Base-by-base conservation (phyloP, 176 grass and related monocot genomes). In the Phoenix dactylifera region DNA sequence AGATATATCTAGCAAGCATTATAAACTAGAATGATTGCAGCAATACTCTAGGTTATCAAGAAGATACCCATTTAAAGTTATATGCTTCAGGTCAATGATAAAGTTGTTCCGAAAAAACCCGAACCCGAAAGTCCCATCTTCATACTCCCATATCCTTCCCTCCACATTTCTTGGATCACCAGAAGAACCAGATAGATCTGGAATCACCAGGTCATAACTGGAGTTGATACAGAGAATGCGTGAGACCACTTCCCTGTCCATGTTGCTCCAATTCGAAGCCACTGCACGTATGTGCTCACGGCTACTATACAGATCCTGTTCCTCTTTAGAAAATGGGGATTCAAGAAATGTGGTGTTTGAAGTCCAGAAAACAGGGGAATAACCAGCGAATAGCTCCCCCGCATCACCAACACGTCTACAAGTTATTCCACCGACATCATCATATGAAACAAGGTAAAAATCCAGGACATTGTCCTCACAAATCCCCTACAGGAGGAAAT, bases 121-220 rank as follows among this genome's bases (percentile, higher is more conserved):
- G 58, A 98, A 98, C 26, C 93, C 93, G 7, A 98, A 98, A 28
- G 78, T 98, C 62, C 87, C 81, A 76, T 98, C 84, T 22, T 98
- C 76, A 52, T 98, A 92, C 67, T 85, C 59, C 93, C 93, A 98
- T 55, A 98, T 84, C 65, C 93, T 84, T 52, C 93, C 93, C 52
- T 81, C 81, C 26, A 83, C 59, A 73, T 80, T 88, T 76, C 84
- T 85, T 3, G 14, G 71, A 78, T 88, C 76, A 59, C 80, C 58
- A 0, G 72, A 69, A 60, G 69, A 64, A 60, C 26, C 72, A 1
- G 44, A 70, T 16, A 77, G 49, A 72, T 77, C 63, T 74, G 70
- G 79, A 64, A 91, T 70, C 59, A 85, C 78, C 54, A 98, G 66
- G 57, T 92, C 76, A 74, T 83, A 91, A 77, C 81, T 88, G 32